phyloP scores from a whole-genome alignment of 2,329 filamentous ascomycete species.

The Aspergillus floridensis region DNA sequence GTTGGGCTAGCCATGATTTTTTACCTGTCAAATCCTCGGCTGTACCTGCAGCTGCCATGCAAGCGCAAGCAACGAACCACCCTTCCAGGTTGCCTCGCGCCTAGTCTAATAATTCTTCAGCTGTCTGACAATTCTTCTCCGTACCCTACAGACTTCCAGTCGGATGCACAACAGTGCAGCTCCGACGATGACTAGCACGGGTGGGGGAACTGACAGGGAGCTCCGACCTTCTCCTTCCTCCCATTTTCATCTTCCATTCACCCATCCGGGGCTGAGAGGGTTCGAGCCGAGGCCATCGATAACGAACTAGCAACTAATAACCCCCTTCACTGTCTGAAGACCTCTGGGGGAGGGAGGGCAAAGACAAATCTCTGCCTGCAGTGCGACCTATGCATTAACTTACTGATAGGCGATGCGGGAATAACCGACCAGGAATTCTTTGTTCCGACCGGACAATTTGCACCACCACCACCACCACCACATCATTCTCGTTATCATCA shows the following conservation, averaged over 20 bases:
- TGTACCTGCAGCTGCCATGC: slow-evolving; percentile 22
- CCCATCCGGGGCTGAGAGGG: neutral
- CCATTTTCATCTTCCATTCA: neutral
- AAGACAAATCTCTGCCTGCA: slow-evolving; percentile 1
- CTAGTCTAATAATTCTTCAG: slow-evolving; percentile 4
- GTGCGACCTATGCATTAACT: neutral
- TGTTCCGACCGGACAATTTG: neutral
- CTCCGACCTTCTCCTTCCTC: too few relatives aligned
- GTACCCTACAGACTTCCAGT: neutral
- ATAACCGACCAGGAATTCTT: slow-evolving; percentile 3
- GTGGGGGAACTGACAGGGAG: neutral
- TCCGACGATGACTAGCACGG: neutral
- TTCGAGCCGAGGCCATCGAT: neutral
- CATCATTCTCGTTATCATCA: too few relatives aligned
- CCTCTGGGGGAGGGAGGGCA: neutral
- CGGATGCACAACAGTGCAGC: neutral
- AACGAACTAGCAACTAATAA: neutral
- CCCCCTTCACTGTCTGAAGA: neutral
- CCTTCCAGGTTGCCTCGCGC: neutral
- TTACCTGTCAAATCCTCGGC: slow-evolving; percentile 8
- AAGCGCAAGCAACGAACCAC: slow-evolving; percentile 5
- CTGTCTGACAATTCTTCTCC: neutral
- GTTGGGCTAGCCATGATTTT: neutral
- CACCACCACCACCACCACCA: neutral
- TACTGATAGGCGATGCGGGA: neutral